Evolutionary conservation across 495 filamentous ascomycete genomes (phyloP).

Genomic region (Penicillium taxi): DNA sequence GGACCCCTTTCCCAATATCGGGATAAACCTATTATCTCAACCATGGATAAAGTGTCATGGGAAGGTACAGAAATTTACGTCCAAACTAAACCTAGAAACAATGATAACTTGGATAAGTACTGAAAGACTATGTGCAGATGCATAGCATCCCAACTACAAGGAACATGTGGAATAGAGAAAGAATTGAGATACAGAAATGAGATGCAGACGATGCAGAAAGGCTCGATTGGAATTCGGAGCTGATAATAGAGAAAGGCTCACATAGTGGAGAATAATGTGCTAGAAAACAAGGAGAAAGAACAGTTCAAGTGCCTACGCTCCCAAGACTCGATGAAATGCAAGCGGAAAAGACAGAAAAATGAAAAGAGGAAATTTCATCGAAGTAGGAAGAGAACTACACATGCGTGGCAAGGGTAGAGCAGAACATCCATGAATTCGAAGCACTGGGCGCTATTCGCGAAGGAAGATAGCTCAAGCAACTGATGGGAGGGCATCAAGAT

Average conservation of each 20-base stretch:
- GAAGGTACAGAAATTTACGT: too few relatives aligned
- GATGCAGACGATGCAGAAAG: neutral
- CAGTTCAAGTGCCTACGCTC: conserved; percentile 24
- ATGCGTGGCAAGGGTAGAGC: conserved; percentile 7
- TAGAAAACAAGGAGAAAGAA: conserved; percentile 22
- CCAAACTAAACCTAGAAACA: too few relatives aligned
- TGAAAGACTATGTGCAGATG: neutral
- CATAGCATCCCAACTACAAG: neutral
- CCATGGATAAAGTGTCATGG: too few relatives aligned
- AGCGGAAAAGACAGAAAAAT: conserved; percentile 18
- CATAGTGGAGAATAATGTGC: conserved; percentile 20
- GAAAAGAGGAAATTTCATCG: conserved; percentile 16
- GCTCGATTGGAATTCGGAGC: conserved; percentile 1
- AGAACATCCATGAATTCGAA: conserved; percentile 24
- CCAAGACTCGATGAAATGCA: conserved; percentile 28
- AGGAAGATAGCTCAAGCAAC: conserved; percentile 2
- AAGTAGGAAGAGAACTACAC: conserved; percentile 10
- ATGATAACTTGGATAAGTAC: too few relatives aligned
- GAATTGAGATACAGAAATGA: neutral
- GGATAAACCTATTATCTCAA: too few relatives aligned
- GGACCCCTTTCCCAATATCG: too few relatives aligned
- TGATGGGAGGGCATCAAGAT: conserved; percentile 5
- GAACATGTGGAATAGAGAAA: neutral
- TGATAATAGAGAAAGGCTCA: conserved; percentile 9
- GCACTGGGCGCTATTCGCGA: conserved; percentile 7